Conservation (phyloP, 2,329 filamentous ascomycete genomes). For the Colletotrichum sp. region DNA sequence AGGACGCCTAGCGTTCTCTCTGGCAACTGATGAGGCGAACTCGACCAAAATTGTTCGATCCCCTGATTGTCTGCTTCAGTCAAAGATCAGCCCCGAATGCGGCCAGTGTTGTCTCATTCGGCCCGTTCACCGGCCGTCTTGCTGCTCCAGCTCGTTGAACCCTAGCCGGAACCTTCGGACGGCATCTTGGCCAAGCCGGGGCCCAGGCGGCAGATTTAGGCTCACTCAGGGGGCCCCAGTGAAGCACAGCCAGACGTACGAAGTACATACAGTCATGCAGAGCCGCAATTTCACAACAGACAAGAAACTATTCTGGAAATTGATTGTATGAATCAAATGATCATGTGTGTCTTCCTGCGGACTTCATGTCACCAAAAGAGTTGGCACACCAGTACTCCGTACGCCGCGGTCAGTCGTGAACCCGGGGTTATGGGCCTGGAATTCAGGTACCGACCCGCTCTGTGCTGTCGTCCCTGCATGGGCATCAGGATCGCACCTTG, state of each 20-base stretch:
- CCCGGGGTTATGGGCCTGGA: background rate
- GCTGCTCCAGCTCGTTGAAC: background rate
- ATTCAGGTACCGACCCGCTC: background rate
- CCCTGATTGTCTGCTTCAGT: background rate
- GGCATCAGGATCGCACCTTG: background rate
- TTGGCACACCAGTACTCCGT: background rate
- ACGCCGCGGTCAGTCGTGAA: background rate
- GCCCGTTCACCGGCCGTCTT: background rate
- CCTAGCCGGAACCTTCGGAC: background rate
- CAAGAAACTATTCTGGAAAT: background rate
- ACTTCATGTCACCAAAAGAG: background rate
- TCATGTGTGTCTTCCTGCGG: background rate
- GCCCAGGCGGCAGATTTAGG: background rate
- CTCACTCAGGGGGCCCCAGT: background rate
- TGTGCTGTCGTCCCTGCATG: background rate
- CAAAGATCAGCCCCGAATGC: background rate
- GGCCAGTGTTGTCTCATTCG: background rate
- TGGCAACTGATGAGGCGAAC: background rate
- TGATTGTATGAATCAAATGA: background rate
- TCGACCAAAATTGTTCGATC: background rate
- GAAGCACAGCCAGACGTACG: background rate
- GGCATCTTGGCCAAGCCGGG: background rate
- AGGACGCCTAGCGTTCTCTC: background rate
- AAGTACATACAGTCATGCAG: background rate
- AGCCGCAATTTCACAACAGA: background rate